Evolutionary conservation across 2,329 filamentous ascomycete species (phyloP).

Genomic region (Epichloe hybrida): DNA sequence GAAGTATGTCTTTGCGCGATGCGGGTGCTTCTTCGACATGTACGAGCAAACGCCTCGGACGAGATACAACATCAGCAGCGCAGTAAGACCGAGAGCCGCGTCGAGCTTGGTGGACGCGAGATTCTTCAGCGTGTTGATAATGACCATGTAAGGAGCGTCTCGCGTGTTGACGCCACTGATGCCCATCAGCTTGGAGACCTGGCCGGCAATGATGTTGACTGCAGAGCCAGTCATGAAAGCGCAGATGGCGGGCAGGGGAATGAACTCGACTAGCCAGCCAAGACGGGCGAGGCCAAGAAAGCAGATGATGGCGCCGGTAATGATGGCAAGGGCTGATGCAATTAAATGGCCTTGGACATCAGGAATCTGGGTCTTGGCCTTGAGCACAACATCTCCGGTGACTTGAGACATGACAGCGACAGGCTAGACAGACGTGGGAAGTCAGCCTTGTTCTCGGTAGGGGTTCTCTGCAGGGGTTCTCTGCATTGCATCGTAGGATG

Average conservation of each 20-base stretch:
- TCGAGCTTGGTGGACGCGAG: constrained; percentile 43
- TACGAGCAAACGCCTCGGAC: constrained; percentile 49
- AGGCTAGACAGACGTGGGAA: constrained; percentile 26
- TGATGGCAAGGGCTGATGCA: constrained; percentile 33
- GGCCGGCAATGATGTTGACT: constrained; percentile 35
- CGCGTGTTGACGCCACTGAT: constrained; percentile 37
- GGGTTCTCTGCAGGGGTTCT: neutral
- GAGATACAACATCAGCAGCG: constrained; percentile 53
- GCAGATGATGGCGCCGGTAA: constrained; percentile 34
- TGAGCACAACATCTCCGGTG: constrained; percentile 33
- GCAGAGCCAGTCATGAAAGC: constrained; percentile 42
- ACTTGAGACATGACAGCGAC: constrained; percentile 40
- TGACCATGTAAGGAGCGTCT: constrained; percentile 32
- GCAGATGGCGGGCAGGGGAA: constrained; percentile 37
- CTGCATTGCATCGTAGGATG: neutral
- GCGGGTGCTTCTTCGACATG: constrained; percentile 53
- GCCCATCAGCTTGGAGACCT: constrained; percentile 37
- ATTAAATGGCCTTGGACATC: constrained; percentile 28
- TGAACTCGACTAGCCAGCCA: constrained; percentile 41
- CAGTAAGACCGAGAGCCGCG: constrained; percentile 60
- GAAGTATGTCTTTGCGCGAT: constrained; percentile 57
- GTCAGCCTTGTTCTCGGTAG: neutral
- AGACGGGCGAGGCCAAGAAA: constrained; percentile 35
- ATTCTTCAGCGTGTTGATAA: constrained; percentile 36
- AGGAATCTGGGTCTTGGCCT: constrained; percentile 24